These are phyloP conservation scores for Zymoseptoria pseudotritici DNA, from an alignment of 2,329 filamentous ascomycete species.

Conservation along the genomic window DNA sequence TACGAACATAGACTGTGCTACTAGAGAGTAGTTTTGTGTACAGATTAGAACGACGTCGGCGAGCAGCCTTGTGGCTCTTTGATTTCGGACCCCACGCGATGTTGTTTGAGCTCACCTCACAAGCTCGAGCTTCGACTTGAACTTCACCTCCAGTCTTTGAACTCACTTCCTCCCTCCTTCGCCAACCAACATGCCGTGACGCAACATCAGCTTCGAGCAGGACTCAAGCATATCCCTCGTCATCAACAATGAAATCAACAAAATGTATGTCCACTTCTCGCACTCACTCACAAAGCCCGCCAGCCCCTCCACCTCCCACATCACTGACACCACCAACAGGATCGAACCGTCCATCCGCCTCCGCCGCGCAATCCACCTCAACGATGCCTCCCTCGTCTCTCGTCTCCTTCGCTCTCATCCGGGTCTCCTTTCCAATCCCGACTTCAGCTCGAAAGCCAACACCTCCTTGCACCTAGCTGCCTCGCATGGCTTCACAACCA, in stretches of 20 bases:
- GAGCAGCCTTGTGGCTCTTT: no score
- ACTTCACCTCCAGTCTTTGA: conserved; percentile 3
- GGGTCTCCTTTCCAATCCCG: conserved; percentile 67
- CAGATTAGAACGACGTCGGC: no score
- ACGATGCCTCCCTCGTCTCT: conserved; percentile 63
- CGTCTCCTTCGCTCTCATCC: conserved; percentile 72
- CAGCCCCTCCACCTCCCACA: background rate
- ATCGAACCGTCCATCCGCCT: conserved; percentile 71
- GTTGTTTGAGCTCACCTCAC: background rate
- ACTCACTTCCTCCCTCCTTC: background rate
- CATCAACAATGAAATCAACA: conserved; percentile 2
- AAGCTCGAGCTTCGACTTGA: conserved; percentile 1
- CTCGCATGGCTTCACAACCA: conserved; percentile 60
- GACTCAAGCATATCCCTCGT: conserved; percentile 9
- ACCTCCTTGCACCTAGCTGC: conserved; percentile 78
- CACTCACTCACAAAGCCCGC: background rate
- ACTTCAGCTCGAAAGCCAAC: conserved; percentile 68
- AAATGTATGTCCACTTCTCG: background rate
- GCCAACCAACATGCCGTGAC: background rate
- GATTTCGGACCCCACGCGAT: no score
- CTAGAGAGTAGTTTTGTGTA: background rate
- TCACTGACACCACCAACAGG: conserved; percentile 39
- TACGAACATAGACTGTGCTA: conserved; percentile 10
- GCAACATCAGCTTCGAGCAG: conserved; percentile 11
- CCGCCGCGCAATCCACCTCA: conserved; percentile 71